Evolutionary conservation across 1,139 yeast genomes (phyloP), one percentile per base, ranked within the genome.

Genomic region (Pichia sp.): DNA sequence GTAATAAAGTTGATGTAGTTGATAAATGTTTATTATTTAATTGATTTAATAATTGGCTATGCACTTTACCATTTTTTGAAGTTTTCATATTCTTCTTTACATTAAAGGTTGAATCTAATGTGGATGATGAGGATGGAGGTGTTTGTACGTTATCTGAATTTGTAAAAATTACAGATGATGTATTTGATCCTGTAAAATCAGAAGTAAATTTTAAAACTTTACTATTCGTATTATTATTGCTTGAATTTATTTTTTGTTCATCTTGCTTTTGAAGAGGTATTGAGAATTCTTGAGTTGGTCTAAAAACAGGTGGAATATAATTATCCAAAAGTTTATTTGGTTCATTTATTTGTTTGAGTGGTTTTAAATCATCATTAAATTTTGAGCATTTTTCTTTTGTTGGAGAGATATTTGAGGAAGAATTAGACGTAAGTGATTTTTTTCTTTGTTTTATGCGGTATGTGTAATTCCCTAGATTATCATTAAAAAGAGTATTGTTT

Each of bases 281-380:
- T 3, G 43, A 38, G 11, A 43, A 34, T 16, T 33, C 36, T 5
- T 46, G 36, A 13, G 46, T 49, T 14, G 57, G 59, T 13, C 64
- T 49, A 25, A 60, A 44, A 13, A 59, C 63, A 1, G 63, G 57
- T 5, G 64, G 64, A 0, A 59, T 51, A 35, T 60, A 60, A 31
- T 53, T 51, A 20, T 39, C 37, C 1, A 54, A 48, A 4, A 56
- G 33, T 31, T 50, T 55, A 14, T 47, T 37, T 5, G 61, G 61
- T 31, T 56, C 60, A 41, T 57, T 53, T 22, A 59, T 57, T 42
- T 59, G 62, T 40, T 54, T 51, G 3, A 52, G 23, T 2, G 51
- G 50, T n/a, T 47, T 42, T 26, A 19, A 16, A 22, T 38, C 45
- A 20, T 35, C 28, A 8, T 26, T 31, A 18, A 26, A 20, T 34